Evolutionary conservation across 768 basidiomycete species (phyloP).

Genomic region (Melanogaster broomeanus): DNA sequence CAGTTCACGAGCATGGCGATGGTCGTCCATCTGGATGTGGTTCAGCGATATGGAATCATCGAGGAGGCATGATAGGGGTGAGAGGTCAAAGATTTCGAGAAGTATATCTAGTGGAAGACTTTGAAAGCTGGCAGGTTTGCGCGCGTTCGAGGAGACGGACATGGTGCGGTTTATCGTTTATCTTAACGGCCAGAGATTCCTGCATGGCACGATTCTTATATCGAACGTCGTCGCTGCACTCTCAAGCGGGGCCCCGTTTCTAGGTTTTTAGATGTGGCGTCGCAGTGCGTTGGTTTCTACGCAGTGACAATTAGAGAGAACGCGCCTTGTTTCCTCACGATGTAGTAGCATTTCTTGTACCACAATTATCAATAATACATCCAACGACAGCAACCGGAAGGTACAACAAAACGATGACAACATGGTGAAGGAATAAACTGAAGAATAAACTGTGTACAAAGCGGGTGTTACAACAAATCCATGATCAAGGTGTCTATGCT

Average conservation of each 20-base stretch:
- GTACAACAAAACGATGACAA: neutral
- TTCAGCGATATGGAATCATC: neutral
- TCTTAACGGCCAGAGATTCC: neutral
- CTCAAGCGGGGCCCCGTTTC: neutral
- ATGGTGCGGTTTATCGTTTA: too few species aligned
- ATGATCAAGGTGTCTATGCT: neutral
- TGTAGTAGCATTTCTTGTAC: neutral
- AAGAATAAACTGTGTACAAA: conserved; percentile 24
- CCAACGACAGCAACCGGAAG: neutral
- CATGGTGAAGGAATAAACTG: conserved; percentile 21
- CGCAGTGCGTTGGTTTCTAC: neutral
- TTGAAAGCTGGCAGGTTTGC: neutral
- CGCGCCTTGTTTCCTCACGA: neutral
- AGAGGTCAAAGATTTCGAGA: neutral
- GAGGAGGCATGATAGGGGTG: neutral
- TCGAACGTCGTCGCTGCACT: neutral
- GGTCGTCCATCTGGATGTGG: neutral
- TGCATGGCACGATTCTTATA: neutral
- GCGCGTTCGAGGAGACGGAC: too few species aligned
- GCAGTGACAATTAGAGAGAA: neutral
- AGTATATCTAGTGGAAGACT: neutral
- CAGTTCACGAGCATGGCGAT: neutral
- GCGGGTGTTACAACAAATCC: too few species aligned
- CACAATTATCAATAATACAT: neutral
- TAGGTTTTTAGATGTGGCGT: neutral